A percentile compares a stretch with the other conserved stretches of the same genome.
phyloP scores from a whole-genome alignment of 2,329 filamentous ascomycete species.

The Fusarium verticillioides region DNA sequence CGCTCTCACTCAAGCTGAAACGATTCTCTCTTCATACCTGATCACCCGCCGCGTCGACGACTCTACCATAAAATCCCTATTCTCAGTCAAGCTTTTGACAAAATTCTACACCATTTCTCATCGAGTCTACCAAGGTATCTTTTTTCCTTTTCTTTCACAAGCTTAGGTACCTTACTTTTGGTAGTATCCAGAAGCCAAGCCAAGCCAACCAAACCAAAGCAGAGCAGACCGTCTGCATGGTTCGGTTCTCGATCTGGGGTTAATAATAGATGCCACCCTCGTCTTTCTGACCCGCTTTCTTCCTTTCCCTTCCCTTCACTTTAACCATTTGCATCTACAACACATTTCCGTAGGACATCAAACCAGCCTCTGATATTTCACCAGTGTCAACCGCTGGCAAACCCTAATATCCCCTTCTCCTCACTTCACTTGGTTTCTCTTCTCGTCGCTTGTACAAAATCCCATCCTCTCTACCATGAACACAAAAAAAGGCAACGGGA shows the following conservation, averaged over 20 bases:
- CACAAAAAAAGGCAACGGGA: constrained; percentile 46
- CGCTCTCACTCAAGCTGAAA: not conserved
- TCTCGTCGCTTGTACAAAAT: not conserved
- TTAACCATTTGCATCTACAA: constrained; percentile 9
- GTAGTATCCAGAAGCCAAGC: constrained; percentile 2
- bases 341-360: constrained; percentile 6
- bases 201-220: constrained; percentile 13
- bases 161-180: not conserved
- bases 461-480: constrained; percentile 41
- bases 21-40: not conserved
- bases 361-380: not conserved
- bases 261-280: constrained; percentile 39
- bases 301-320: not conserved
- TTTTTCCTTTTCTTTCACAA: not conserved
- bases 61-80: not conserved
- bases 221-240: constrained; percentile 11
- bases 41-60: not conserved
- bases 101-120: not conserved
- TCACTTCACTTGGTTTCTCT: not conserved
- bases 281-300: constrained; percentile 39
- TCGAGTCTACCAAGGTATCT: not conserved
- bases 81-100: not conserved
- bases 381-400: constrained; percentile 3
- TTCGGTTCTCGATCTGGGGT: constrained; percentile 25
- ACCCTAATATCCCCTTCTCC: not conserved